A percentile compares a stretch with the other conserved stretches of the same genome.
Evolutionary conservation across 169 alveolate genomes (phyloP).

Genomic region (Ophryocystis elektroscirrha): DNA sequence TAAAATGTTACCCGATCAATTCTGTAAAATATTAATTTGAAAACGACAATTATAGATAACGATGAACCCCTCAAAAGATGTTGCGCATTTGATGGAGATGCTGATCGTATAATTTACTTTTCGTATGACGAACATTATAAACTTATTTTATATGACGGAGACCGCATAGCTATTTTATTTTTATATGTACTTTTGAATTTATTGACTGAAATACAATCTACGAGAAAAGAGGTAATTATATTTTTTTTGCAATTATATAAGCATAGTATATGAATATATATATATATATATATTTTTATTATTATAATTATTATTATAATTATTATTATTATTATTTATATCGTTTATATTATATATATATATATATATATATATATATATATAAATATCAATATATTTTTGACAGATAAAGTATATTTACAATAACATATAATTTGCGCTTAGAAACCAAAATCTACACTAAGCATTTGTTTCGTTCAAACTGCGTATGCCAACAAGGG

Average conservation of each 20-base stretch:
- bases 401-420: background rate
- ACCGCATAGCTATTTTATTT: conserved; percentile 21
- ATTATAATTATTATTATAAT: too few relatives aligned
- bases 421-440: background rate
- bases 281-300: too few relatives aligned
- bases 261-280: too few relatives aligned
- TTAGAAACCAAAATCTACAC: background rate
- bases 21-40: conserved; percentile 5
- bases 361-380: too few relatives aligned
- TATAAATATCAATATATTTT: too few relatives aligned
- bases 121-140: conserved; percentile 9
- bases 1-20: conserved; percentile 7
- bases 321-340: too few relatives aligned
- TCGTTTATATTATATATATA: too few relatives aligned
- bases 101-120: conserved; percentile 56
- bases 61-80: conserved; percentile 6
- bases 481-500: conserved; percentile 67
- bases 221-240: background rate
- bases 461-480: conserved; percentile 40
- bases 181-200: background rate
- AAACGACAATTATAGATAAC: conserved; percentile 5
- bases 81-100: conserved; percentile 56
- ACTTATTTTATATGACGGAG: conserved; percentile 27
- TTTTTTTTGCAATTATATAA: too few relatives aligned
- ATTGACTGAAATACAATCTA: conserved; percentile 1